Base-by-base conservation (phyloP, 306 rosid genomes). In the Quercus mongolica region DNA sequence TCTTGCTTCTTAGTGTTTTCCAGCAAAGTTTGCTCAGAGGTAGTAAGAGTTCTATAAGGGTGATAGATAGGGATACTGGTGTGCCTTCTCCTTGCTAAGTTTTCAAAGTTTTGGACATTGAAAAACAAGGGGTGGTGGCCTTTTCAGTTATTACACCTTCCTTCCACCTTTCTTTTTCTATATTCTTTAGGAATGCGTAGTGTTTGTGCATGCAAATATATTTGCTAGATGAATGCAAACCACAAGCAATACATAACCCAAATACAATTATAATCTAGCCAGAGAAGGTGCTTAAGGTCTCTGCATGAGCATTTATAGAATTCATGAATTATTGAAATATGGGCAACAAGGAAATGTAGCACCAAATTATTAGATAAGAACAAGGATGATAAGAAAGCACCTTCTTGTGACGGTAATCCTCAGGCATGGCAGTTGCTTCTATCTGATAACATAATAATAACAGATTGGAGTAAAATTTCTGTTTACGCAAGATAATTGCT, bases 361-460 rank as follows among this genome's bases (percentile, higher is more conserved):
- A 57, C 41, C 15, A 76, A 49, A 74, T 18, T 31, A 61, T 56
- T 72, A 54, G 38, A 20, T 33, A 54, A 54, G 54, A 57, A 73
- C 74, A 71, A 78, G 67, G 30, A 85, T 74, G 58, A 74, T 63
- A 75, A 31, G 67, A 41, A 1, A 44, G 72, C 75, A 96, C 99
- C 99, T 96, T 96, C 87, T 79, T 90, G 81, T 75, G 0, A 76
- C 90, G 94, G 59, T 93, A 96, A 85, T 90, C 97, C 59, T 88
- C 97, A 1, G 98, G 98, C 96, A 91, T 91, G 81, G 69, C 64
- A 9, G 96, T 93, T 84, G 92, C 97, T 90, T 86, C 92, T 57
- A 96, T 91, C 99, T 96, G 81, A 62, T 23, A 86, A 82, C 20
- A 74, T 5, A 67, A 14, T 75, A 72, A 82, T 15, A 74, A 77